These are phyloP conservation scores for Xerocomus spinulosus DNA, from an alignment of 768 basidiomycete species.

Conservation along the genomic window DNA sequence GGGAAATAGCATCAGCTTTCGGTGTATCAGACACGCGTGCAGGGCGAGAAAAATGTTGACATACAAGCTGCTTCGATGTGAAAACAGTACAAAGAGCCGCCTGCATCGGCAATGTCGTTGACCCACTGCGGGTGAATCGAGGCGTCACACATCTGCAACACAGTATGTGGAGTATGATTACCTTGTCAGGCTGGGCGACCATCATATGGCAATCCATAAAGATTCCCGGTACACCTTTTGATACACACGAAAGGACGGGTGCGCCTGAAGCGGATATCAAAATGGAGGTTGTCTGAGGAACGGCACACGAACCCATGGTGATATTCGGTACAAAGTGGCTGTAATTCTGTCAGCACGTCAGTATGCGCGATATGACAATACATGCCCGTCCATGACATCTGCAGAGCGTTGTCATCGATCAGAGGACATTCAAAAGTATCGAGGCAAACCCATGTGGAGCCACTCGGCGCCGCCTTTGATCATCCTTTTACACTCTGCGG, in stretches of 20 bases:
- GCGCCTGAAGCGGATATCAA: constrained; percentile 51
- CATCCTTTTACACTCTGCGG: constrained; percentile 95
- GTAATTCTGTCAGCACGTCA: constrained; percentile 6
- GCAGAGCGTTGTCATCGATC: constrained; percentile 7
- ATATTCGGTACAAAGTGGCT: constrained; percentile 99
- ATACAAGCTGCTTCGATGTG: constrained; percentile 90
- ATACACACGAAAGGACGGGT: constrained; percentile 80
- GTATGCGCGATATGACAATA: background rate
- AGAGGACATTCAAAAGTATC: constrained; percentile 7
- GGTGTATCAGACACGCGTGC: constrained; percentile 14
- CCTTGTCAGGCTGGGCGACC: constrained; percentile 91
- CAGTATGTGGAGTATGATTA: constrained; percentile 25
- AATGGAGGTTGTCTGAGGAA: background rate
- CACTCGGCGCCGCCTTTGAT: constrained; percentile 93
- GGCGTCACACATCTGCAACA: background rate
- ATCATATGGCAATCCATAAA: constrained; percentile 99
- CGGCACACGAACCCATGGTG: constrained; percentile 72
- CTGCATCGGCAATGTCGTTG: constrained; percentile 90
- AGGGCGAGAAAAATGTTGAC: constrained; percentile 21
- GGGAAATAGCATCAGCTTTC: constrained; percentile 64
- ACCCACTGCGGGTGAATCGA: constrained; percentile 67
- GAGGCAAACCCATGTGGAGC: constrained; percentile 85
- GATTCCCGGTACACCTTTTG: constrained; percentile 84
- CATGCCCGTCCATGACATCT: constrained; percentile 98
- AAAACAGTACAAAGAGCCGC: constrained; percentile 93